These are phyloP conservation scores for Epichloe aotearoae DNA, from an alignment of 2,329 filamentous ascomycete species.

Conservation along the genomic window DNA sequence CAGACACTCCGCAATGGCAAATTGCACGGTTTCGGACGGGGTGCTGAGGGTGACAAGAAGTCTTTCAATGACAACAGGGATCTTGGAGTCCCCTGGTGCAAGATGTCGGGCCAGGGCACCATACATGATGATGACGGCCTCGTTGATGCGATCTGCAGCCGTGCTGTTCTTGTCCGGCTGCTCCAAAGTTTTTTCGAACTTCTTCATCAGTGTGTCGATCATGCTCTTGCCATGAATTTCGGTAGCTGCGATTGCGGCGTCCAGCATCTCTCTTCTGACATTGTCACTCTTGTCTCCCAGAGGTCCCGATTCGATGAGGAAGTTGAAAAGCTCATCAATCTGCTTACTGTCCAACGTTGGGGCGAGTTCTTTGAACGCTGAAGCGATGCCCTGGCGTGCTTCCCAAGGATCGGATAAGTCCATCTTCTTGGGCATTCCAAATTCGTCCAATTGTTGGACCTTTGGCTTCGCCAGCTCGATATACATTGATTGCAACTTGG, in stretches of 20 bases:
- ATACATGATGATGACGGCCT: conserved; percentile 95
- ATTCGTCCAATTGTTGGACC: conserved; percentile 75
- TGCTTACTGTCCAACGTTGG: conserved; percentile 52
- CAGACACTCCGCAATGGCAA: conserved; percentile 86
- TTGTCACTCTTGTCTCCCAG: conserved; percentile 67
- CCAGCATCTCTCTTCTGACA: conserved; percentile 83
- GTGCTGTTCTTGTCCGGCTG: conserved; percentile 70
- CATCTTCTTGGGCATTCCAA: conserved; percentile 85
- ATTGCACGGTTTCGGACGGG: conserved; percentile 92
- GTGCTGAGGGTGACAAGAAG: conserved; percentile 80
- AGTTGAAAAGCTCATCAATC: conserved; percentile 67
- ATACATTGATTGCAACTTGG: conserved; percentile 58
- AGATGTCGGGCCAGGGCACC: conserved; percentile 85
- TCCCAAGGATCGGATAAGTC: conserved; percentile 88
- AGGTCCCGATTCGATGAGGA: conserved; percentile 74
- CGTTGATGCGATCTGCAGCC: conserved; percentile 79
- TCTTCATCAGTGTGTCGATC: conserved; percentile 81
- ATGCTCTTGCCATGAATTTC: conserved; percentile 67
- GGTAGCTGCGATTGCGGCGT: conserved; percentile 73
- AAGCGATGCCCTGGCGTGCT: conserved; percentile 73
- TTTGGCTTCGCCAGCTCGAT: conserved; percentile 68
- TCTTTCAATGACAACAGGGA: conserved; percentile 77
- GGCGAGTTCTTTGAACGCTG: conserved; percentile 74
- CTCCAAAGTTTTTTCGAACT: conserved; percentile 82
- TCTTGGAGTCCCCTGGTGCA: conserved; percentile 68